Conservation (phyloP, 805 yeast genomes). For the Candida koratica region DNA sequence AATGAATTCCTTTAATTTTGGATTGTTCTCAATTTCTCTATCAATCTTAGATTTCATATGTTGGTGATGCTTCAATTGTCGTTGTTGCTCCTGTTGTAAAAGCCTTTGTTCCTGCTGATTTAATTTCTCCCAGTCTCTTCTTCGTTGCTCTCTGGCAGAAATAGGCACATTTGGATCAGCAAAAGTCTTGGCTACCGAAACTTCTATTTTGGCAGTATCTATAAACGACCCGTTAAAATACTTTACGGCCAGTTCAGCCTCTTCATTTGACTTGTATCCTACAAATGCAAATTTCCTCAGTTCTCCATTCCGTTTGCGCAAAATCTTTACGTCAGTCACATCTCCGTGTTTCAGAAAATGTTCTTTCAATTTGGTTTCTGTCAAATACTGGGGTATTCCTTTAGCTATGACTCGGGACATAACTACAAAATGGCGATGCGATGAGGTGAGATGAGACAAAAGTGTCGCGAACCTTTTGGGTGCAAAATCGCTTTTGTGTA, state of each 20-base stretch:
- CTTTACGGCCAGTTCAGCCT: constrained; percentile 73
- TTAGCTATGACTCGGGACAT: constrained; percentile 91
- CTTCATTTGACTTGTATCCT: constrained; percentile 71
- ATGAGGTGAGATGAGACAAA: constrained; percentile 9
- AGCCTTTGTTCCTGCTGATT: constrained; percentile 41
- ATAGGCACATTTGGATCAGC: constrained; percentile 79
- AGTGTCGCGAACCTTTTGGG: constrained; percentile 7
- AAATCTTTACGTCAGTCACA: constrained; percentile 84
- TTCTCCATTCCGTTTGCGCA: constrained; percentile 77
- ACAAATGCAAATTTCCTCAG: constrained; percentile 91
- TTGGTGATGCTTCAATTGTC: constrained; percentile 38
- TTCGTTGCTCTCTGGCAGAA: constrained; percentile 43
- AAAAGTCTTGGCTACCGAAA: constrained; percentile 78
- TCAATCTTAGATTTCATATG: constrained; percentile 40
- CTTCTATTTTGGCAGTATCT: constrained; percentile 77
- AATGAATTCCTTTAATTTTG: constrained; percentile 73
- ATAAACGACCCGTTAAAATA: constrained; percentile 76
- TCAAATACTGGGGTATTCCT: constrained; percentile 74
- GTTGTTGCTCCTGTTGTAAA: constrained; percentile 35
- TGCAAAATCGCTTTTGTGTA: constrained; percentile 1
- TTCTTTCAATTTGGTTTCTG: constrained; percentile 65
- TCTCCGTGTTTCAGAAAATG: constrained; percentile 60
- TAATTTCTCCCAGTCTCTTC: constrained; percentile 44
- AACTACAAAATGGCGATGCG: neutral
- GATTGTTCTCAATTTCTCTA: constrained; percentile 58